Evolutionary conservation across 352 stramenopile genomes (phyloP), one percentile per base, ranked within the genome.

Genomic region (Phytophthora tubulina): DNA sequence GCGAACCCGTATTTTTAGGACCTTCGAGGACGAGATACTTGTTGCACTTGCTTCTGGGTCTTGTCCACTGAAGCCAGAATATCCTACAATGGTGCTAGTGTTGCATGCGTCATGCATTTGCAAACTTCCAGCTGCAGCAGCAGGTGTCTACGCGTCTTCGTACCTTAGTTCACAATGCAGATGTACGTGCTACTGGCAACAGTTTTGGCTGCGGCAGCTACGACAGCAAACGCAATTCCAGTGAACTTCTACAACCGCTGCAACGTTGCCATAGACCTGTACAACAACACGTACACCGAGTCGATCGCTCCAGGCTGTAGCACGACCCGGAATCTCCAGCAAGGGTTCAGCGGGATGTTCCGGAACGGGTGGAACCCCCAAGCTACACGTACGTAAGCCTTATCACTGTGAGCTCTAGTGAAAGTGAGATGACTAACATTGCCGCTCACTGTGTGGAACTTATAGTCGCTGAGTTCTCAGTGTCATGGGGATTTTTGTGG

Each of bases 321-420:
- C 14, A 67, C 42, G 21, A 68, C 67, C 13, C 71, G 75, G n/a
- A 31, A 69, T 27, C 76, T 91, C 21, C 58, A 58, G 45, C 79
- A 91, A 53, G 81, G 78, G 62, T 90, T 82, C 53, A 83, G 88
- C 62, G 85, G 81, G 45, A 82, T 90, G 75, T 90, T 92, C 59
- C 85, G 85, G 57, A 76, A 88, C 69, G 85, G 85, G 6, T 53
- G 61, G 44, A 73, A 84, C 63, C 82, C 82, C 17, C 75, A 86
- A 11, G 85, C 85, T 17, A 92, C 82, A 3, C 63, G 75, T 82
- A 70, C 32, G 71, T 70, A n/a, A 15, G 4, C 3, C 33, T 15
- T 15, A 52, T 8, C 35, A 6, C 17, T 61, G 35, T 27, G 10
- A 15, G 3, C 5, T n/a, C 45, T 4, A 58, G 11, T 36, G 21